Evolutionary conservation across 768 basidiomycete species (phyloP).

Genomic region (Inosperma sp.): DNA sequence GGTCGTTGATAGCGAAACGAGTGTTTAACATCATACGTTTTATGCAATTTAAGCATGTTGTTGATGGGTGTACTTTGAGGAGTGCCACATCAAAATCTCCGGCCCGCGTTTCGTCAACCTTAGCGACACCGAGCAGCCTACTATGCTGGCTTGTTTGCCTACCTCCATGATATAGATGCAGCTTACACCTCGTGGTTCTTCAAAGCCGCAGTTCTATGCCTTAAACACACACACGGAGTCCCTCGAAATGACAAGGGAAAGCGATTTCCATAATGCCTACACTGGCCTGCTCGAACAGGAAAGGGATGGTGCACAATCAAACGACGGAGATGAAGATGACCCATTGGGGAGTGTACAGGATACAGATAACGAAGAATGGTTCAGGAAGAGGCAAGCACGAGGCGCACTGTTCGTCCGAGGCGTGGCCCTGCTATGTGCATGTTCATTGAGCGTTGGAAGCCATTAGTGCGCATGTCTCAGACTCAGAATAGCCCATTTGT

Average conservation of each 20-base stretch:
- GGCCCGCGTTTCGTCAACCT: too few relatives aligned
- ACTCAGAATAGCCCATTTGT: neutral
- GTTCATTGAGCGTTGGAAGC: conserved; percentile 69
- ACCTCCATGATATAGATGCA: neutral
- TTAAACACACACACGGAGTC: neutral
- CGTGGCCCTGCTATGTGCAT: conserved; percentile 65
- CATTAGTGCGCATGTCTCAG: conserved; percentile 53
- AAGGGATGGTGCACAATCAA: conserved; percentile 5
- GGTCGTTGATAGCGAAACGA: too few relatives aligned
- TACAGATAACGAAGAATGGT: neutral
- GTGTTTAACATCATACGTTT: too few relatives aligned
- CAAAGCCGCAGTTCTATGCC: too few relatives aligned
- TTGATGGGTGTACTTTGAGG: too few relatives aligned
- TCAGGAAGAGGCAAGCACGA: conserved; percentile 7
- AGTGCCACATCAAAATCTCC: too few relatives aligned
- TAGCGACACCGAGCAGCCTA: too few relatives aligned
- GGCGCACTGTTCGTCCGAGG: conserved; percentile 48
- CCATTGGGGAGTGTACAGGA: conserved; percentile 17
- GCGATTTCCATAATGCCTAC: neutral
- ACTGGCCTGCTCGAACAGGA: neutral
- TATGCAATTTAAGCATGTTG: too few relatives aligned
- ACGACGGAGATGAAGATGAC: conserved; percentile 23
- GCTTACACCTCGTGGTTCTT: neutral
- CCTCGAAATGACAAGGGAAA: neutral
- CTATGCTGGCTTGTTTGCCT: neutral